Base-by-base conservation (phyloP, 371 early-diverging fungal species). In the Choanephora cucurbitarum region DNA sequence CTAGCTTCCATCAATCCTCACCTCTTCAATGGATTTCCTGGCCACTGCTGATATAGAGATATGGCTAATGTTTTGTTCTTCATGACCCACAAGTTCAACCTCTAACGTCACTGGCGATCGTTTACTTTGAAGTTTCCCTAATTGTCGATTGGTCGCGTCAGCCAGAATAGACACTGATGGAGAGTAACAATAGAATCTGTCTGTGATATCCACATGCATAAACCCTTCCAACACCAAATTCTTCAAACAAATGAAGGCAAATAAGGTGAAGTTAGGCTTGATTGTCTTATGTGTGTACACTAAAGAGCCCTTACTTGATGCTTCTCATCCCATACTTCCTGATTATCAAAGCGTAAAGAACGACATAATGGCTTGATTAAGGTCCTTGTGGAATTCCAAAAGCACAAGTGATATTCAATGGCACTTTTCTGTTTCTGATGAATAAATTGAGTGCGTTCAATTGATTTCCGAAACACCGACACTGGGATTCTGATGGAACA, bases 311-410 rank as follows among this genome's bases (percentile, higher is more conserved):
- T 23, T 37, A 55, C 64, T 42, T 51, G 41, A 6, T 64, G 40
- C 7, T 54, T 33, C 0, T 40, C 28, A 8, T 44, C 32, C 64
- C 64, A 64, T 5, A 59, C 41, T 22, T 64, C 44, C n/a, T 55
- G n/a, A 4, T 42, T 19, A 17, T 64, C 44, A 24, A 64, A 22
- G 1, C 18, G n/a, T 0, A 64, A 28, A 5, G 59, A 55, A 21
- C 39, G 50, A 14, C 64, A 64, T 24, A 45, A 55, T 17, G 64
- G 64, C 22, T 64, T 64, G 18, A 64, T 32, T 8, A 64, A 51
- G 4, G 59, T 64, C 14, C 51, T 40, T 5, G 55, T 55, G n/a
- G 64, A 64, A 44, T 59, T 64, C 64, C 64, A 64, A 37, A 64
- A 55, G 18, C 34, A 64, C 3, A 64, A 37, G 44, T 64, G 64